These are phyloP conservation scores for Ganoderma sinense DNA, from an alignment of 1,284 basidiomycete species.

Conservation along the genomic window DNA sequence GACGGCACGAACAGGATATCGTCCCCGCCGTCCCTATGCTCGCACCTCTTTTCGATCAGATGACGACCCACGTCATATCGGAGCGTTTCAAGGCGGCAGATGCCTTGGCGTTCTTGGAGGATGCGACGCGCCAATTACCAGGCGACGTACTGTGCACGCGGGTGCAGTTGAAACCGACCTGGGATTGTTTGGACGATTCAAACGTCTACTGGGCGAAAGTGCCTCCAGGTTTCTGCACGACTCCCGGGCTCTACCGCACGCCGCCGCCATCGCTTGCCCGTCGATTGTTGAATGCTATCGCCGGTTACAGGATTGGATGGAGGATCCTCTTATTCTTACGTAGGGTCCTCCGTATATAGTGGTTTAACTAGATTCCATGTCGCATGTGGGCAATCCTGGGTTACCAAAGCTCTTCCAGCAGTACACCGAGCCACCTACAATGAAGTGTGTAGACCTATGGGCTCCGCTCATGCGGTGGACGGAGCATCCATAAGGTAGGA, in stretches of 20 bases:
- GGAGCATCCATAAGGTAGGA: no score
- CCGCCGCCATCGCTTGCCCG: no score
- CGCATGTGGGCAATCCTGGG: no score
- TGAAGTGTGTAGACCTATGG: no score
- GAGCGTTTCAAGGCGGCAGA: conserved; percentile 14
- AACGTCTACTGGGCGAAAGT: conserved; percentile 14
- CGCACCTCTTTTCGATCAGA: no score
- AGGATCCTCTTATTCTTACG: not conserved
- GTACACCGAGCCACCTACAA: no score
- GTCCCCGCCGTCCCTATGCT: no score
- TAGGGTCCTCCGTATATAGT: not conserved
- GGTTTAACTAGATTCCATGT: no score
- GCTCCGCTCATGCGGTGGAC: no score
- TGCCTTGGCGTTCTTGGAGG: conserved; percentile 9
- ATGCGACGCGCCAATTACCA: not conserved
- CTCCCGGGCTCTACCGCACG: not conserved
- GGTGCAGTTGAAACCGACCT: not conserved
- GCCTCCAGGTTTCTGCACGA: not conserved
- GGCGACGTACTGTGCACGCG: not conserved
- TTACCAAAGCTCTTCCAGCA: no score
- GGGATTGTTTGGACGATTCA: not conserved
- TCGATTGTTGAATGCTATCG: not conserved
- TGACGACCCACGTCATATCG: no score
- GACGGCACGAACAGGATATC: no score
- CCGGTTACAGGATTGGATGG: not conserved